Evolutionary conservation across 2,329 filamentous ascomycete species (phyloP), one percentile per base, ranked within the genome.

Genomic region (Fusarium miscanthi): DNA sequence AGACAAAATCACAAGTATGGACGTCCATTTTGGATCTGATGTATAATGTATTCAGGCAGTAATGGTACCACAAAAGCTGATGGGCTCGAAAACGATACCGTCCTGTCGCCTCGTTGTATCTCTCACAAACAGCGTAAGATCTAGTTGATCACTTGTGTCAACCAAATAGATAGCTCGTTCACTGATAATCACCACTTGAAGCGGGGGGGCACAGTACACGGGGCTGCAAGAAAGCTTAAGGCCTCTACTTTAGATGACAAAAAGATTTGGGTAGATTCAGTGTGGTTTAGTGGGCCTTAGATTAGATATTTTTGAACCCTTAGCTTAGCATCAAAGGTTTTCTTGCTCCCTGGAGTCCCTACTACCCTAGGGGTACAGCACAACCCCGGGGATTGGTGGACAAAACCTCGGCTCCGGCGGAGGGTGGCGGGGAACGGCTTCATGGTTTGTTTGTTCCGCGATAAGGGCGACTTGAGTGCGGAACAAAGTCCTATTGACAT

Each of bases 371-470:
- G 27, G 14, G 7, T 31, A 23, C 30, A 33, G 30, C 27, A 11
- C 30, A 30, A 31, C 23, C 61, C 57, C 42, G 42, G 72, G 72
- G 73, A 66, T 77, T 73, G 74, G 73, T 74, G 63, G 71, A 58
- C 57, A 69, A 73, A 59, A 67, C 72, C 73, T 76, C 74, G 75
- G 74, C 76, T 76, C 74, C 76, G 76, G 76, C 70, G 72, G 74
- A 69, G 74, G 66, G 75, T 77, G 75, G 75, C 75, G 75, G 75
- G 75, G 75, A 77, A 75, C 62, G 65, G 65, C 72, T 59, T 46
- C 74, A 75, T 73, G 74, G 72, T 53, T 69, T 77, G 66, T 60
- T 69, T 74, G 70, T 75, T 69, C 65, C 71, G 70, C 62, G 72
- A 74, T 76, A 77, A 77, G 75, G 75, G 72, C 63, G 59, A 71